phyloP scores from a whole-genome alignment of 768 basidiomycete species.

The Lentinula raphanica region DNA sequence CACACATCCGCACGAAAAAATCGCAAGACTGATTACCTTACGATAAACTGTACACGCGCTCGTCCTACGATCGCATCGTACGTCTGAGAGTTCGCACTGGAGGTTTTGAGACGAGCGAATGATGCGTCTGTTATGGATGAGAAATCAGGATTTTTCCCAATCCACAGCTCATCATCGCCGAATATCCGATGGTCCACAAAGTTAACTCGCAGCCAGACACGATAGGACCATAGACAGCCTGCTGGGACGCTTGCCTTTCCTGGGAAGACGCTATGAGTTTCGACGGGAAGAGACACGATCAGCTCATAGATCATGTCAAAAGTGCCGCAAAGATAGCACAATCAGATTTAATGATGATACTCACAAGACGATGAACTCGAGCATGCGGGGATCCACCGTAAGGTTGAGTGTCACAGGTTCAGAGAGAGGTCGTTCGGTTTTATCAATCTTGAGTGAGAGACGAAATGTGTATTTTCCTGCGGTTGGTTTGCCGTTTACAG shows the following conservation, averaged over 20 bases:
- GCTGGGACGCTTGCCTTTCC: slow-evolving; percentile 51
- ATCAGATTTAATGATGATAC: slow-evolving; percentile 18
- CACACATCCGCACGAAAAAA: neutral
- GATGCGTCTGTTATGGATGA: slow-evolving; percentile 49
- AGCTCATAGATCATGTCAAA: neutral
- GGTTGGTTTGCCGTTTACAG: slow-evolving; percentile 7
- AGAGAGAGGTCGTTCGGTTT: slow-evolving; percentile 49
- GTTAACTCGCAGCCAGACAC: slow-evolving; percentile 58
- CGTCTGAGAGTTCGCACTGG: slow-evolving; percentile 38
- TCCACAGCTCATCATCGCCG: slow-evolving; percentile 59
- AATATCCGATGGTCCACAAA: slow-evolving; percentile 62
- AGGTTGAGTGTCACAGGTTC: slow-evolving; percentile 43
- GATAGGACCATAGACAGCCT: slow-evolving; percentile 51
- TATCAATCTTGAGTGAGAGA: slow-evolving; percentile 49
- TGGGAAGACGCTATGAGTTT: slow-evolving; percentile 43
- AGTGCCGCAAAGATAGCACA: neutral
- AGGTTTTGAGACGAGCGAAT: slow-evolving; percentile 43
- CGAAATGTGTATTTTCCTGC: slow-evolving; percentile 48
- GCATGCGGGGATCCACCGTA: slow-evolving; percentile 44
- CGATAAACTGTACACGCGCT: slow-evolving; percentile 50
- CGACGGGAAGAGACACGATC: too few relatives aligned
- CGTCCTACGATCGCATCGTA: slow-evolving; percentile 55
- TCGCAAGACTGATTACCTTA: slow-evolving; percentile 33
- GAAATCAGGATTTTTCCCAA: slow-evolving; percentile 65
- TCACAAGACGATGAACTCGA: slow-evolving; percentile 63